Evolutionary conservation across 2,329 filamentous ascomycete species (phyloP), one percentile per base, ranked within the genome.

Genomic region (Colletotrichum karsti): DNA sequence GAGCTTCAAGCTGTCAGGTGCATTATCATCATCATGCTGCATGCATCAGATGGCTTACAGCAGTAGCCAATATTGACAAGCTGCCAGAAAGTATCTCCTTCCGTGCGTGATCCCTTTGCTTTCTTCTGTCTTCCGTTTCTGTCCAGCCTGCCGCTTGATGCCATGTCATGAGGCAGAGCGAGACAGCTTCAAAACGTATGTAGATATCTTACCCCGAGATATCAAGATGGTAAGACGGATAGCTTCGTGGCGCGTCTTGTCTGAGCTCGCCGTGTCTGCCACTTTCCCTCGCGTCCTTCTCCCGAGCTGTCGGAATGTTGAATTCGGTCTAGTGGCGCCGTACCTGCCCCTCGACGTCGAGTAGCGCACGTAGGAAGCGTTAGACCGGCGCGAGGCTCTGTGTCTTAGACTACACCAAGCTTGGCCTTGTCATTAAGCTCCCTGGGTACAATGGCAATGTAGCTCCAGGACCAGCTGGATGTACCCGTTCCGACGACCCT

Each of bases 221-320:
- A 51, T 28, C 26, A n/a, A n/a, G 30, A 35, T 7, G 30, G 7
- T 46, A 22, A 22, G 18, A 41, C 44, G 44, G 35, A 15, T 51
- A 51, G 46, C 57, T 50, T 12, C 37, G 61, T 65, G 65, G 65
- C 65, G 65, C 54, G 30, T 18, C 24, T 15, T 59, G 22, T 68
- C 46, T 58, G 24, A 57, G 18, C 30, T 64, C 46, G 28, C 46
- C 60, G 30, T 46, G 44, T 18, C 59, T 39, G 35, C 28, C 26
- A 63, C 39, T 48, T 58, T 20, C 33, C 57, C 28, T 65, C 37
- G 60, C 46, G 24, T 46, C 65, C 30, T 37, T 59, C 33, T 59
- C 39, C 64, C 61, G 54, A 59, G 54, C 61, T 68, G 60, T 33
- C 53, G 65, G 65, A 65, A 68, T 68, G 65, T 54, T 68, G 65